A percentile compares a stretch with the other conserved stretches of the same genome.
These are phyloP conservation scores for Hippophae gyantsensis DNA, from an alignment of 306 rosid genomes.

Conservation along the genomic window DNA sequence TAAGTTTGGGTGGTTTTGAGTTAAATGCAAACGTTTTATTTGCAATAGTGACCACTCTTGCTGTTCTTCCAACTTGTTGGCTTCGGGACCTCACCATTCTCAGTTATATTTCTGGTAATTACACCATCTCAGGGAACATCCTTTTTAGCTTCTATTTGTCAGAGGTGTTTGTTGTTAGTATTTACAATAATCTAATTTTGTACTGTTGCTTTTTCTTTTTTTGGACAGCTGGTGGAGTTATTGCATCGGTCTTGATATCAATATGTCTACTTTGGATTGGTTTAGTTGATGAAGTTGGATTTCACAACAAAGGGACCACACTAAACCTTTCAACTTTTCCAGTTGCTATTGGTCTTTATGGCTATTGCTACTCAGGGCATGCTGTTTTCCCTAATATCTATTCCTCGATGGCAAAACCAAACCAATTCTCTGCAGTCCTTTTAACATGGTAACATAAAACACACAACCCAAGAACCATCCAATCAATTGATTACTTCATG, in stretches of 20 bases:
- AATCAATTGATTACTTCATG: background rate
- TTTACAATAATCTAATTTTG: background rate
- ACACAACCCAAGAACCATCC: background rate
- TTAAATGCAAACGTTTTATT: slow-evolving; percentile 49
- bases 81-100: slow-evolving; percentile 87
- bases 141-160: no score
- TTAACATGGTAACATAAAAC: slow-evolving; percentile 50
- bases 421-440: slow-evolving; percentile 64
- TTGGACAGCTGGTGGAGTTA: slow-evolving; percentile 75
- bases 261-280: slow-evolving; percentile 83
- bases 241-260: slow-evolving; percentile 68
- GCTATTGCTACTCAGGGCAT: slow-evolving; percentile 96
- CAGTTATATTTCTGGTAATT: slow-evolving; percentile 84
- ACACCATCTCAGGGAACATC: background rate
- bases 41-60: slow-evolving; percentile 64
- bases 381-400: slow-evolving; percentile 96
- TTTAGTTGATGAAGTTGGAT: slow-evolving; percentile 55
- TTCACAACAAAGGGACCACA: slow-evolving; percentile 55
- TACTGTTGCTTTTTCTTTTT: background rate
- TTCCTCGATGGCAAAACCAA: slow-evolving; percentile 73
- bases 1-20: slow-evolving; percentile 50
- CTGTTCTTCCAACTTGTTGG: slow-evolving; percentile 96
- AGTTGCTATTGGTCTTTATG: slow-evolving; percentile 92
- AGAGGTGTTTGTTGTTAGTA: no score
- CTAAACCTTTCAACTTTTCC: slow-evolving; percentile 71